Evolutionary conservation across 257 asterid genomes (phyloP).

Genomic region (Rauvolfia tetraphylla): DNA sequence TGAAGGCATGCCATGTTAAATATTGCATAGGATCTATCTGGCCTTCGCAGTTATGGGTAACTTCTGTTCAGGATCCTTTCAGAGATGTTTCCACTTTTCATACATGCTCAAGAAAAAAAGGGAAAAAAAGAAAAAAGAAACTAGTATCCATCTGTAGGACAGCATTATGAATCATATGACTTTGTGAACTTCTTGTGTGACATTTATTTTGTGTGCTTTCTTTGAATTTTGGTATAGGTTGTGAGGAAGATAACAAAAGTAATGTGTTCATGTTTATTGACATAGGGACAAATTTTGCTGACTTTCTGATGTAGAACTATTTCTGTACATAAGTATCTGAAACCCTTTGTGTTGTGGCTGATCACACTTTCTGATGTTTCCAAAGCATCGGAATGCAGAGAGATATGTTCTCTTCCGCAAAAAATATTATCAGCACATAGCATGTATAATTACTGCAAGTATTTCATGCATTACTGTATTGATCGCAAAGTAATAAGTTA

Average conservation of each 20-base stretch:
- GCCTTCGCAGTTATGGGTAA: background rate
- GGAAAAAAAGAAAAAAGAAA: background rate
- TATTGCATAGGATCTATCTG: background rate
- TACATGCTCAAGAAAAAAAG: background rate
- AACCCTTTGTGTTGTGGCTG: background rate
- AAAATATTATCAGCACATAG: background rate
- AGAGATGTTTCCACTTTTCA: background rate
- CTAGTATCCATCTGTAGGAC: background rate
- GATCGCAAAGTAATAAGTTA: background rate
- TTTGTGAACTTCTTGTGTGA: background rate
- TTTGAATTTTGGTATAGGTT: background rate
- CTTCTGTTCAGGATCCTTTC: background rate
- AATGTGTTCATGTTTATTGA: background rate
- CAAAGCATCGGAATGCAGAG: background rate
- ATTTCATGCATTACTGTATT: background rate
- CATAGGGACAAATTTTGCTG: background rate
- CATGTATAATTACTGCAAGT: background rate
- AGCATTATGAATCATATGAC: background rate
- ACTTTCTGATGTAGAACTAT: background rate
- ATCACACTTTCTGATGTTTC: constrained; percentile 1
- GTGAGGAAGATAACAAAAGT: background rate
- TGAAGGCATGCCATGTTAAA: background rate
- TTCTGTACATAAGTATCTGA: background rate
- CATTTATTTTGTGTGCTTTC: background rate
- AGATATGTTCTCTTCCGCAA: background rate